Evolutionary conservation across 2,329 filamentous ascomycete species (phyloP), one percentile per base, ranked within the genome.

Genomic region (Albophoma yamanashiensis): DNA sequence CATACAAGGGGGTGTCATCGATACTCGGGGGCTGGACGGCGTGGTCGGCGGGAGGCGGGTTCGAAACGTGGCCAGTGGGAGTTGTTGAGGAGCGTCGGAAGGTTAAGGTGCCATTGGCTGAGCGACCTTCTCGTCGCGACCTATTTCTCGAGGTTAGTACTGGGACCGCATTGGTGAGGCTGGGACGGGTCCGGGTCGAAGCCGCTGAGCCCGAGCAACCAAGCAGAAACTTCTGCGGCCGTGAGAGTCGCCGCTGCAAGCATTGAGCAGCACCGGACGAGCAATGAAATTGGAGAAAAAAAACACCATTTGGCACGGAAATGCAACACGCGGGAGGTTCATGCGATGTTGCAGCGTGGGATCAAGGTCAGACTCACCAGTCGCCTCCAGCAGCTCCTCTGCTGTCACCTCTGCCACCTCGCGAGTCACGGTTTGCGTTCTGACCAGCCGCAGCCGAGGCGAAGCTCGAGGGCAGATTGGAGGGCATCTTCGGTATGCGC

Each of bases 361-460:
- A 53, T 36, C 27, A 36, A 53, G 27, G 50, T n/a, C 34, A 53
- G 8, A 53, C 87, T 75, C 82, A 91, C 89, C 88, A 91, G 75
- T 91, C 89, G 77, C 84, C 86, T 73, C 83, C 83, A 65, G 77
- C 77, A 73, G 73, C 74, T 65, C 78, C 79, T 65, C 83, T 80
- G 63, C 78, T 78, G 67, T 84, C 83, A 69, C 73, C 78, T 76
- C 82, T 84, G 72, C 80, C 83, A 76, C 75, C 76, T 77, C 80
- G 81, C 68, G 78, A 73, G 74, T 83, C 84, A 73, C 81, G 83
- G 76, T 73, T 85, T 72, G 79, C 77, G 68, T 82, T 86, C 74
- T 90, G 88, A 74, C 89, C 89, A 73, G 89, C 89, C 67, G 89
- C 89, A 69, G 89, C 89, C 71, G 89, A 91, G 73, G 89, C 89